These are phyloP conservation scores for Alternaria rosae DNA, from an alignment of 2,329 filamentous ascomycete species.

Conservation along the genomic window DNA sequence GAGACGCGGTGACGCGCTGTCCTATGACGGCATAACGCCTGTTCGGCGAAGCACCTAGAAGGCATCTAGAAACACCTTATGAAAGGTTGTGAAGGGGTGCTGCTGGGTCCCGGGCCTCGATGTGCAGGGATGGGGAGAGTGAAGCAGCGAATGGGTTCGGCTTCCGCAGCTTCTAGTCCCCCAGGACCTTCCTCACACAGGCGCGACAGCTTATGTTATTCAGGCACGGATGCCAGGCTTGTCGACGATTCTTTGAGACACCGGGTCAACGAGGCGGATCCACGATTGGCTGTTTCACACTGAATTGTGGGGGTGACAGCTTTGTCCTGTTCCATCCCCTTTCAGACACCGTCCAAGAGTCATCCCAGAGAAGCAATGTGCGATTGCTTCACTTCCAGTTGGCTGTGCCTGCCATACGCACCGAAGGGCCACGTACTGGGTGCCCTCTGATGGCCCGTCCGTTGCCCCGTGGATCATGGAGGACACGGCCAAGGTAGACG, in stretches of 20 bases:
- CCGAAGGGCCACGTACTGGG: slow-evolving; percentile 43
- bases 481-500: slow-evolving; percentile 24
- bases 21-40: slow-evolving; percentile 22
- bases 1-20: slow-evolving; percentile 27
- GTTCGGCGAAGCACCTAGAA: slow-evolving; percentile 27
- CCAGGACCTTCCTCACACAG: slow-evolving; percentile 23
- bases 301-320: slow-evolving; percentile 27
- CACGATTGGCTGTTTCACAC: slow-evolving; percentile 37
- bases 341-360: slow-evolving; percentile 39
- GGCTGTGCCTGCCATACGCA: slow-evolving; percentile 35
- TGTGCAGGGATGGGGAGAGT: slow-evolving; percentile 27
- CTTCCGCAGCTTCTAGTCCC: slow-evolving; percentile 19
- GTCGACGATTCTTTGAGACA: slow-evolving; percentile 40
- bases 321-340: slow-evolving; percentile 37
- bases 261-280: slow-evolving; percentile 37
- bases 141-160: slow-evolving; percentile 30
- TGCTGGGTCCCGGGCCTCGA: slow-evolving; percentile 27
- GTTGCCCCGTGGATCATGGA: slow-evolving; percentile 39
- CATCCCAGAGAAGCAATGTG: slow-evolving; percentile 33
- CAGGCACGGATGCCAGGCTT: slow-evolving; percentile 28
- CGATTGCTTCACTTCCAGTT: slow-evolving; percentile 43
- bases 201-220: slow-evolving; percentile 32
- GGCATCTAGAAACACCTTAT: slow-evolving; percentile 29
- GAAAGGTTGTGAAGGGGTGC: slow-evolving; percentile 21
- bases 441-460: slow-evolving; percentile 39